These are phyloP conservation scores for Trametes polyzona DNA, from an alignment of 1,284 basidiomycete genomes.

Conservation along the genomic window DNA sequence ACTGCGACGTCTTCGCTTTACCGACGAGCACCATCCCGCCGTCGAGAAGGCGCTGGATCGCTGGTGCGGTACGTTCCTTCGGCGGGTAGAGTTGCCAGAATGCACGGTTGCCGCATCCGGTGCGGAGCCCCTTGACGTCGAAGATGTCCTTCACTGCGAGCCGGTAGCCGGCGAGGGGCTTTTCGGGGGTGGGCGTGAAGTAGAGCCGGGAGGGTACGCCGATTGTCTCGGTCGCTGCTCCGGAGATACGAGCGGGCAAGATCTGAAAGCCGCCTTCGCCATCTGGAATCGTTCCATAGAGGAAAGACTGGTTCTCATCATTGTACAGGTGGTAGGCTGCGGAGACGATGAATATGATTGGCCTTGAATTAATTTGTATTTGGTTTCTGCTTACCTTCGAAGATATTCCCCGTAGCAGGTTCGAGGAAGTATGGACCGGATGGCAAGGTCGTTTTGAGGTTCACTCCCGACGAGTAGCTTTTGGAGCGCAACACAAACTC, in stretches of 20 bases:
- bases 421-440: conserved; percentile 37
- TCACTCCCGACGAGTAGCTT: conserved; percentile 17
- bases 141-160: conserved; percentile 40
- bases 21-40: conserved; percentile 55
- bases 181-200: conserved; percentile 33
- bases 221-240: conserved; percentile 34
- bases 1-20: conserved; percentile 58
- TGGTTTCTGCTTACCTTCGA: conserved; percentile 26
- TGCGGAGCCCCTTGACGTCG: conserved; percentile 35
- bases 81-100: conserved; percentile 37
- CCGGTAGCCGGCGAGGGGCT: conserved; percentile 37
- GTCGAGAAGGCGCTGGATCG: conserved; percentile 49
- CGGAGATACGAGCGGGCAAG: conserved; percentile 31
- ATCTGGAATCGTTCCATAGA: conserved; percentile 36
- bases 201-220: conserved; percentile 38
- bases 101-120: conserved; percentile 39
- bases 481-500: conserved; percentile 28
- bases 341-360: not conserved
- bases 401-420: conserved; percentile 29
- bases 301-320: conserved; percentile 36
- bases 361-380: not conserved
- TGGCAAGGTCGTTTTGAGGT: conserved; percentile 22
- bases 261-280: conserved; percentile 30
- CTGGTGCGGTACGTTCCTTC: conserved; percentile 43
- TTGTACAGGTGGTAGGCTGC: conserved; percentile 35